Percentiles rank a stretch among this genome's conserved stretches.
These are phyloP conservation scores for Penicillium taxi DNA, from an alignment of 495 filamentous ascomycete species.

Conservation along the genomic window DNA sequence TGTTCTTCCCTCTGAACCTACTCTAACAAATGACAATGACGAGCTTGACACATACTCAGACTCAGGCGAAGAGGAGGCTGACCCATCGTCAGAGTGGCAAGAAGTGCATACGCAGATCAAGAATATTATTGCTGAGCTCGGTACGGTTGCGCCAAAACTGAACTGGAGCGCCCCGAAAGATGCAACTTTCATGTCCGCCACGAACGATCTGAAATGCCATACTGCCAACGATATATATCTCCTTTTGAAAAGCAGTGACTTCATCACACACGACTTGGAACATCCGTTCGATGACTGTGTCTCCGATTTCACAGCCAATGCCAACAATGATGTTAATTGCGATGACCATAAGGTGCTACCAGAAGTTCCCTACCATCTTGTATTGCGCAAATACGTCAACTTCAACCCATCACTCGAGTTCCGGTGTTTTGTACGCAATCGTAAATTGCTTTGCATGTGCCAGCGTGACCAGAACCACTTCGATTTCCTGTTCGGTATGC, in stretches of 20 bases:
- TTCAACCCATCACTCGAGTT: conserved; percentile 89
- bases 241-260: conserved; percentile 84
- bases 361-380: conserved; percentile 55
- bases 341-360: conserved; percentile 11
- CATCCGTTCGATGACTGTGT: conserved; percentile 81
- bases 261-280: conserved; percentile 88
- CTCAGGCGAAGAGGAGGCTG: conserved; percentile 39
- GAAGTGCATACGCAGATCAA: conserved; percentile 72
- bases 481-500: conserved; percentile 65
- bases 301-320: conserved; percentile 23
- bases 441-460: conserved; percentile 70
- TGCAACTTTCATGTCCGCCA: conserved; percentile 87
- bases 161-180: conserved; percentile 98
- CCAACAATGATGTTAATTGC: background rate
- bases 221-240: conserved; percentile 87
- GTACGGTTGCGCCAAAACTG: conserved; percentile 79
- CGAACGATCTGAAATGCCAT: conserved; percentile 84
- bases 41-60: conserved; percentile 33
- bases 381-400: conserved; percentile 79
- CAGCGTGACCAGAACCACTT: conserved; percentile 90
- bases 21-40: conserved; percentile 29
- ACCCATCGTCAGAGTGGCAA: conserved; percentile 54
- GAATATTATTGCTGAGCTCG: conserved; percentile 66
- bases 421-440: conserved; percentile 80
- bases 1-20: conserved; percentile 56